Evolutionary conservation across 2,329 filamentous ascomycete species (phyloP).

Genomic region (Penicillium italicum): DNA sequence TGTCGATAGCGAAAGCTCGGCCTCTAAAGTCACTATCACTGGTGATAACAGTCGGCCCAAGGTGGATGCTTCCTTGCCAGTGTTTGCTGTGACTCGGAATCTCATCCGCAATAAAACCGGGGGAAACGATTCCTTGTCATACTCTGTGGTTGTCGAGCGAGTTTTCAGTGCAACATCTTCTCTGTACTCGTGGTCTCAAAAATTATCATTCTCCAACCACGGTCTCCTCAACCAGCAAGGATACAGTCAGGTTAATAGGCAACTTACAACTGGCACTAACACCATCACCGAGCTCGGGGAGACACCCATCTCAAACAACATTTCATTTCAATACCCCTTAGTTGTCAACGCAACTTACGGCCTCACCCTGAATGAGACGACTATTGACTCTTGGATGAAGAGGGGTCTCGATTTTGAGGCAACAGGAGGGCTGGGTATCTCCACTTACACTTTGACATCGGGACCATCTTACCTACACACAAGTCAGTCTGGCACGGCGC

Average conservation of each 20-base stretch:
- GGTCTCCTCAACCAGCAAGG: constrained; percentile 55
- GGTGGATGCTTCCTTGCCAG: constrained; percentile 41
- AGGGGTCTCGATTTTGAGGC: constrained; percentile 48
- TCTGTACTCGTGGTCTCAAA: constrained; percentile 56
- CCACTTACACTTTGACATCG: constrained; percentile 57
- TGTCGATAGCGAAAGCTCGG: constrained; percentile 49
- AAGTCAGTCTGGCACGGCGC: constrained; percentile 29
- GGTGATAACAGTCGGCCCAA: background rate
- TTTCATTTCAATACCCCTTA: constrained; percentile 59
- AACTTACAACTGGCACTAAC: constrained; percentile 49
- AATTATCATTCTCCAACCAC: constrained; percentile 54
- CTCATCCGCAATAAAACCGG: constrained; percentile 42
- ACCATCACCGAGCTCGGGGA: constrained; percentile 32
- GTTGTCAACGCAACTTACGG: constrained; percentile 53
- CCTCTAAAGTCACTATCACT: background rate
- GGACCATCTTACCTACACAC: constrained; percentile 27
- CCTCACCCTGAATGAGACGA: constrained; percentile 45
- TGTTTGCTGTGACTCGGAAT: constrained; percentile 46
- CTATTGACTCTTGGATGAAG: constrained; percentile 47
- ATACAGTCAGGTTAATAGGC: constrained; percentile 52
- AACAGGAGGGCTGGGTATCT: constrained; percentile 46
- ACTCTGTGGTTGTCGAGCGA: constrained; percentile 56
- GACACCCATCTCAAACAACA: constrained; percentile 31
- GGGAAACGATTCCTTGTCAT: constrained; percentile 58
- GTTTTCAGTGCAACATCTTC: constrained; percentile 52